Conservation (phyloP, 805 yeast genomes). For the Pichia deserticola region DNA sequence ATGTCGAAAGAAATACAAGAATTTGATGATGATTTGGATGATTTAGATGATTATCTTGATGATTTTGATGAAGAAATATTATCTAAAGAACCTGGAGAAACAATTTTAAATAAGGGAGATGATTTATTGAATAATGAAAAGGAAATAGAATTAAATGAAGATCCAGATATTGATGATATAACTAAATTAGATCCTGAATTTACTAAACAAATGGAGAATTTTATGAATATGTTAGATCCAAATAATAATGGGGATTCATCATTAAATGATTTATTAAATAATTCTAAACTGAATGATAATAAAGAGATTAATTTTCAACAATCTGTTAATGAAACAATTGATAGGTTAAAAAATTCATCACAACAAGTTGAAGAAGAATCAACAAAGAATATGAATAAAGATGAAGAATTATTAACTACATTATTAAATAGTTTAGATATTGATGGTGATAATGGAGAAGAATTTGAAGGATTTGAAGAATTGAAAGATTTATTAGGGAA, state of each 20-base stretch:
- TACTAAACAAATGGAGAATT: constrained; percentile 13
- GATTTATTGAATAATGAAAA: neutral
- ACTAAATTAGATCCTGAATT: constrained; percentile 3
- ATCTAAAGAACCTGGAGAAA: constrained; percentile 52
- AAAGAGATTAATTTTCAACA: constrained; percentile 44
- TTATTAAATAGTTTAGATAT: constrained; percentile 55
- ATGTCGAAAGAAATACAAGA: too few relatives aligned
- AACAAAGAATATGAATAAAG: constrained; percentile 29
- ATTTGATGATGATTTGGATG: constrained; percentile 30
- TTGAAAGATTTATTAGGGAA: neutral
- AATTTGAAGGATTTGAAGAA: constrained; percentile 21
- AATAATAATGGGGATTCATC: constrained; percentile 18
- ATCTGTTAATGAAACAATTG: constrained; percentile 74
- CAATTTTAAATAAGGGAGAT: constrained; percentile 7
- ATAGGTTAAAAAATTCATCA: constrained; percentile 73
- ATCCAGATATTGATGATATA: neutral
- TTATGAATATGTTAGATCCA: constrained; percentile 8
- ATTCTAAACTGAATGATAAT: constrained; percentile 18
- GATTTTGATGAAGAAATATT: constrained; percentile 72
- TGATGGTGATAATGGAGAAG: constrained; percentile 13
- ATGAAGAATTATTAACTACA: constrained; percentile 50
- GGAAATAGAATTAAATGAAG: neutral
- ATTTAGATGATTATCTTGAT: constrained; percentile 76
- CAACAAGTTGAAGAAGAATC: constrained; percentile 53
- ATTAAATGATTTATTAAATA: constrained; percentile 16